Evolutionary conservation across 2,329 filamentous ascomycete species (phyloP), one percentile per base, ranked within the genome.

Genomic region (Calonectria pseudoturangicola): DNA sequence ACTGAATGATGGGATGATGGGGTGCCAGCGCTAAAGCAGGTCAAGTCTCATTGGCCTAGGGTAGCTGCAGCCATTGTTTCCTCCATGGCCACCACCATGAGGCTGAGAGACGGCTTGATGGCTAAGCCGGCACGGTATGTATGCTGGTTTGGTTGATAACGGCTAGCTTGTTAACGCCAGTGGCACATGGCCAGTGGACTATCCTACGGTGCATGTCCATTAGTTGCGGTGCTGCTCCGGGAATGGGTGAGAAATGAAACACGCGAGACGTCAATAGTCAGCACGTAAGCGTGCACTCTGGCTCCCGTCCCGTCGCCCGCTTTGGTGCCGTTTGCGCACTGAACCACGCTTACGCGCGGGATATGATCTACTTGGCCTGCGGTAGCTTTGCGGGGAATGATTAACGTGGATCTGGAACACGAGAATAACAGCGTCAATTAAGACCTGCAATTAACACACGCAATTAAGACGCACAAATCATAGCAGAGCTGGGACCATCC

Each of bases 1-100:
- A 56, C 51, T 56, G 51, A 56, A 56, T 56, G 51, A 56, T 56
- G 51, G 56, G 39, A 62, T 41, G 56, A 45, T 21, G 56, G 25
- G 33, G 56, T 28, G 21, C 56, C 36, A n/a, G 39, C 56, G 56
- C 56, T 62, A 62, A 62, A n/a, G 56, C 36, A 62, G 36, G 56
- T 41, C 56, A 25, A 43, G 56, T 45, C 39, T 15, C 36, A 28
- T 43, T 43, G 36, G 21, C 36, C 56, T 43, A 62, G 56, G 39
- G 36, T 28, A 45, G 56, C 16, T 45, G 51, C 30, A 36, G 30
- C 15, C 21, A 43, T 62, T 45, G n/a, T 62, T 62, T 16, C 21
- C 33, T 62, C 21, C 54, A 25, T 60, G 56, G 33, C 56, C 54
- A 30, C 30, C 36, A n/a, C 16, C 18, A 39, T 16, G 51, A 56